Percentiles rank a stretch among this genome's conserved stretches.
Evolutionary conservation across 2,329 filamentous ascomycete species (phyloP).

Genomic region (Cordyceps javanica): DNA sequence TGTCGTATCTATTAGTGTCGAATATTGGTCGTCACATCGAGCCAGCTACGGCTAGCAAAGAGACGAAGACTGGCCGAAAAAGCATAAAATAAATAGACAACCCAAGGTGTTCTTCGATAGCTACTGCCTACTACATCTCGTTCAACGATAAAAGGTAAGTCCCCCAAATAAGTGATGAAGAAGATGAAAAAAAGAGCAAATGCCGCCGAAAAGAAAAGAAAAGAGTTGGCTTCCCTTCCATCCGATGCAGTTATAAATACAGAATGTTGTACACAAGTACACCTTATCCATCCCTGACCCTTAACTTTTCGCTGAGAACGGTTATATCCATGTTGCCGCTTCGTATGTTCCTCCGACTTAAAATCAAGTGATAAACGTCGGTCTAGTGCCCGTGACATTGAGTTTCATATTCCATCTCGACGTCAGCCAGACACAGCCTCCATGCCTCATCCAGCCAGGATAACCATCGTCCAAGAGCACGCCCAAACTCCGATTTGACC

Average conservation of each 20-base stretch:
- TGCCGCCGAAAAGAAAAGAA: conserved; percentile 5
- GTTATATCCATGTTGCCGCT: neutral
- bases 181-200: neutral
- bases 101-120: neutral
- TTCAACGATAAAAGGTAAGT: neutral
- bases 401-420: neutral
- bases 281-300: neutral
- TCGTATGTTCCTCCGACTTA: neutral
- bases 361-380: neutral
- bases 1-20: too few relatives aligned
- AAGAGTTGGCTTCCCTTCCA: neutral
- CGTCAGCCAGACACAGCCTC: neutral
- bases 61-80: too few relatives aligned
- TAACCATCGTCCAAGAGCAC: neutral
- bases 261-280: conserved; percentile 9
- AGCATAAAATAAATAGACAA: neutral
- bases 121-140: neutral
- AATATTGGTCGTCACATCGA: too few relatives aligned
- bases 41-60: too few relatives aligned
- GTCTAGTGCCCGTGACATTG: neutral
- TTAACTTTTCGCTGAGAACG: neutral
- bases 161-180: neutral
- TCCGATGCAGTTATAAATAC: conserved; percentile 10
- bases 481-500: neutral
- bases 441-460: neutral